Base-by-base conservation (phyloP, 2,329 filamentous ascomycete species). In the Trichoderma asperellum region DNA sequence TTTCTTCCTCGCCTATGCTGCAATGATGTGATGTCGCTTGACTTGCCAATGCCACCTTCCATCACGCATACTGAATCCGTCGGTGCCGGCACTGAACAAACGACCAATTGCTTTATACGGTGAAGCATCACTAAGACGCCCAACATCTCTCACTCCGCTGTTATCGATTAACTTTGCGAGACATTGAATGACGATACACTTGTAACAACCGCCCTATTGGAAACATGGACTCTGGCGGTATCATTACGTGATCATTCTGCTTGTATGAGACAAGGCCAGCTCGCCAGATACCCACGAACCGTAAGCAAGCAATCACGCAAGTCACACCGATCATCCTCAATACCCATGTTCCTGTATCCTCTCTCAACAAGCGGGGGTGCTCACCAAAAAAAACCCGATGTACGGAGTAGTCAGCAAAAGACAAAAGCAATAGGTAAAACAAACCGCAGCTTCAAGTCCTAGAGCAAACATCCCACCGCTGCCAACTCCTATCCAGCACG, bases 21-120 rank as follows among this genome's bases (percentile, higher is more conserved):
- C 62, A 53, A 65, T 65, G 62, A 65, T 56, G 62, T 56, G 52
- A 65, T 65, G 52, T 65, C 62, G 62, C 62, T 34, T 56, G 14
- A 52, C 52, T 21, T 56, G 35, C 34, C 34, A 47, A 40, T n/a
- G 40, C 40, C 27, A 55, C n/a, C 27, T 24, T 12, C 21, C 49
- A 21, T 53, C 12, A 12, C 21, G 21, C 21, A 53, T 27, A n/a
- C n/a, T n/a, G n/a, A n/a, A 53, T 53, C 52, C 12, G 24, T 11
- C 16, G 5, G 24, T 7, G 18, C 21, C 52, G 21, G 29, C 24
- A 11, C 52, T 24, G 24, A 47, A 21, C 7, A 47, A 21, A 24
- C 43, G n/a, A 8, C 16, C 43, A 49, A 49, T 49, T n/a, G n/a
- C n/a, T 8, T 2, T 49, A 49, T 49, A 49, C 43, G 43, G n/a